These are phyloP conservation scores for Anisodus tanguticus DNA, from an alignment of 257 asterid genomes.

Conservation along the genomic window DNA sequence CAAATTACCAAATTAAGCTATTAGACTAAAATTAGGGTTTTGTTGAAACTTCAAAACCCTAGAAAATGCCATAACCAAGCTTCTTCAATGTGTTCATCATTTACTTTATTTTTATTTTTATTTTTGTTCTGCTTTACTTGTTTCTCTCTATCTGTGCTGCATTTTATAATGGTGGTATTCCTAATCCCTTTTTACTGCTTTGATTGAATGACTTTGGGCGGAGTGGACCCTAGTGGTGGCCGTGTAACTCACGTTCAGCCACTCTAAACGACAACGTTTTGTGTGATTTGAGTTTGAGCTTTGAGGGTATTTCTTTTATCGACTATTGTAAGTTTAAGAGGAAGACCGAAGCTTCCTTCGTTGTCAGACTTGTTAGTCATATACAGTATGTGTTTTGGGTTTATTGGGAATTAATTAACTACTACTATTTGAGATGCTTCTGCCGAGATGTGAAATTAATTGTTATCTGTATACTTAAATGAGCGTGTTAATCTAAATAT, in stretches of 20 bases:
- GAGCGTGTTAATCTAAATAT: too few species aligned
- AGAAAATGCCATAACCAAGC: background rate
- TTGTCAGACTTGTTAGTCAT: background rate
- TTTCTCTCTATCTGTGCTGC: background rate
- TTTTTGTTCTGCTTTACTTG: background rate
- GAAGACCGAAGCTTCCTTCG: background rate
- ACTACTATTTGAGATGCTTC: too few species aligned
- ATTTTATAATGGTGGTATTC: background rate
- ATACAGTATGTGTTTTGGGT: background rate
- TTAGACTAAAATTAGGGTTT: constrained; percentile 17
- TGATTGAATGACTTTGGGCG: background rate
- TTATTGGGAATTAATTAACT: background rate
- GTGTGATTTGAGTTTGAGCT: too few species aligned
- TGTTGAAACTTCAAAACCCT: too few species aligned
- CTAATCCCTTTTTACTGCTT: background rate
- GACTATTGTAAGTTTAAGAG: background rate
- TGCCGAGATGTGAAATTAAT: too few species aligned
- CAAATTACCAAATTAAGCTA: background rate
- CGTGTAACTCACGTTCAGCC: background rate
- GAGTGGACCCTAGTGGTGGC: constrained; percentile 1
- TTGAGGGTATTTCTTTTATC: background rate
- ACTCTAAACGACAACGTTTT: constrained; percentile 20
- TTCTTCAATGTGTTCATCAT: background rate
- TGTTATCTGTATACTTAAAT: too few species aligned
- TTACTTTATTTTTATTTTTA: background rate